These are phyloP conservation scores for Xylariaceae sp. DNA, from an alignment of 2,329 filamentous ascomycete species.

Conservation along the genomic window DNA sequence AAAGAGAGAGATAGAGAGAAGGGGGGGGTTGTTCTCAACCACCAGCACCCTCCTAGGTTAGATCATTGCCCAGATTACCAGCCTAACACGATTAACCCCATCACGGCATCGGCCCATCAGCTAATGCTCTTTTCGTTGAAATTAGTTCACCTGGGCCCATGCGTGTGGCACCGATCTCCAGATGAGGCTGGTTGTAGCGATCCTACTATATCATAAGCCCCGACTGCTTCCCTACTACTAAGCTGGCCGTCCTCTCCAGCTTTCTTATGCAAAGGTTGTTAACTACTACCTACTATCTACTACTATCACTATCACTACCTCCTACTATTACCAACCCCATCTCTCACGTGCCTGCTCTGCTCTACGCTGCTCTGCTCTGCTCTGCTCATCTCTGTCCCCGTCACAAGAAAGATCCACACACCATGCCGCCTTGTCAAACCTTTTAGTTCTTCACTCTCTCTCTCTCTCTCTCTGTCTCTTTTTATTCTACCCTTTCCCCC, in stretches of 20 bases:
- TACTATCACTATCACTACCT: neutral
- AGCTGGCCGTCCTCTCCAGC: conserved; percentile 36
- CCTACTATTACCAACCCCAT: neutral
- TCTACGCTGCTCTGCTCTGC: too few relatives aligned
- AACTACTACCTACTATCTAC: conserved; percentile 20
- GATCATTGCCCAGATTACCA: conserved; percentile 27
- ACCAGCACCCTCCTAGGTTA: conserved; percentile 29
- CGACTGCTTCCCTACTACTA: conserved; percentile 32
- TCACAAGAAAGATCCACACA: conserved; percentile 12
- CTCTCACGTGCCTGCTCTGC: conserved; percentile 4
- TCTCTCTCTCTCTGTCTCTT: conserved; percentile 17
- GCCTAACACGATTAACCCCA: conserved; percentile 17
- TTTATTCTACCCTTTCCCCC: conserved; percentile 11
- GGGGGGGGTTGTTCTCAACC: conserved; percentile 21
- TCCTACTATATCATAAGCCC: conserved; percentile 34
- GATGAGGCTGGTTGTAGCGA: conserved; percentile 34
- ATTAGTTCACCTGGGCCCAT: conserved; percentile 28
- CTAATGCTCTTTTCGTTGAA: conserved; percentile 23
- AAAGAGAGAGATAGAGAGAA: too few relatives aligned
- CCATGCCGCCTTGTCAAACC: conserved; percentile 23
- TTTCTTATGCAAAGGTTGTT: conserved; percentile 38
- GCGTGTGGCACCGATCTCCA: conserved; percentile 32
- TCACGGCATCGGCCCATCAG: conserved; percentile 21
- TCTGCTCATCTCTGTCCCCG: neutral
- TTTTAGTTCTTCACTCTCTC: conserved; percentile 22